phyloP scores from a whole-genome alignment of 129 eudicot genomes.

The Flaveria sonorensis region DNA sequence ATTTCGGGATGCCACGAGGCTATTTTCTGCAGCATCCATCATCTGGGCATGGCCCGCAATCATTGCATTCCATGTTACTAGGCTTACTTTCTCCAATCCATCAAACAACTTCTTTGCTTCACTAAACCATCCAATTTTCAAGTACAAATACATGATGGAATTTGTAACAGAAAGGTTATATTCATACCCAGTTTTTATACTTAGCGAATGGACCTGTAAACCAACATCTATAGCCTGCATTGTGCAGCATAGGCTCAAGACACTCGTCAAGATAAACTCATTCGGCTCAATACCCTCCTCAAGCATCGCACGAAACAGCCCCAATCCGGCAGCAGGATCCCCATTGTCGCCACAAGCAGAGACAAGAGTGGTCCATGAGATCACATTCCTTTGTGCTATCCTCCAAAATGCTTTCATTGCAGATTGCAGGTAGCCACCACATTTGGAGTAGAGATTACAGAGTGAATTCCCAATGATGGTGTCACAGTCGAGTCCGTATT shows the following conservation, averaged over 20 bases:
- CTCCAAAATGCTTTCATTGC: constrained; percentile 56
- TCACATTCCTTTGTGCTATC: constrained; percentile 67
- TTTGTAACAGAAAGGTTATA: constrained; percentile 48
- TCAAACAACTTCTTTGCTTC: constrained; percentile 78
- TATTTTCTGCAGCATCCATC: constrained; percentile 55
- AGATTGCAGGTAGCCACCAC: constrained; percentile 44
- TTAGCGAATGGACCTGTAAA: constrained; percentile 65
- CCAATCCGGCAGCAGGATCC: constrained; percentile 59
- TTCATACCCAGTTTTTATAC: constrained; percentile 59
- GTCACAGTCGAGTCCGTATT: constrained; percentile 57
- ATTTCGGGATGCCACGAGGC: constrained; percentile 47
- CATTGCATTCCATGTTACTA: constrained; percentile 90
- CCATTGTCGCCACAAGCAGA: constrained; percentile 83
- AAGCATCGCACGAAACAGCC: constrained; percentile 60
- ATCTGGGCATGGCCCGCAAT: constrained; percentile 90
- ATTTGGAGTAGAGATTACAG: constrained; percentile 70
- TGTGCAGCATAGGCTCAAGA: constrained; percentile 70
- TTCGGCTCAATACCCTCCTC: constrained; percentile 63
- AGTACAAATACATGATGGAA: constrained; percentile 77
- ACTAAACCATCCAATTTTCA: constrained; percentile 56
- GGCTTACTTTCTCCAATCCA: constrained; percentile 51
- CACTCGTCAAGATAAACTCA: constrained; percentile 66
- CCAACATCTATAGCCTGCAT: constrained; percentile 68
- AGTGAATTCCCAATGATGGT: constrained; percentile 71
- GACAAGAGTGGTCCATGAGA: constrained; percentile 80